phyloP scores from a whole-genome alignment of 1,284 basidiomycete genomes.

The Microbotryum saponariae region DNA sequence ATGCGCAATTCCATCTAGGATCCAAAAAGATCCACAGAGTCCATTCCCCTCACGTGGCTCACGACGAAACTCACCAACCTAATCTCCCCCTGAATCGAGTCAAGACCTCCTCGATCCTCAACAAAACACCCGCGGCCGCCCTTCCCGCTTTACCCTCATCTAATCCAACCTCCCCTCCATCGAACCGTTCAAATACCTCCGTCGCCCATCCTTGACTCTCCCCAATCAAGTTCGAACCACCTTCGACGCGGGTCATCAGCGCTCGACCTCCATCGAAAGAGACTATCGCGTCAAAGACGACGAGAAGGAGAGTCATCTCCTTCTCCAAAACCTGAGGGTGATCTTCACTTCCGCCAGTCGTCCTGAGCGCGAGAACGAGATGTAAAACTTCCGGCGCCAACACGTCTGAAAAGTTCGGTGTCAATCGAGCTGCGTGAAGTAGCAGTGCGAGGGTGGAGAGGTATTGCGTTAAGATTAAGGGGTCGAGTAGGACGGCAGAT shows the following conservation, averaged over 20 bases:
- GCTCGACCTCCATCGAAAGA: slow-evolving; percentile 68
- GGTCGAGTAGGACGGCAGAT: slow-evolving; percentile 65
- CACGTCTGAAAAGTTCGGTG: slow-evolving; percentile 67
- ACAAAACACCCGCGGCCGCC: slow-evolving; percentile 66
- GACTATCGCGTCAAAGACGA: slow-evolving; percentile 64
- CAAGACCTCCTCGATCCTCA: slow-evolving; percentile 69
- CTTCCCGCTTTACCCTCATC: slow-evolving; percentile 59
- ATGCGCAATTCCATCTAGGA: too few species aligned
- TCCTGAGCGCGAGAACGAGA: slow-evolving; percentile 55
- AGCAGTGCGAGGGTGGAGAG: slow-evolving; percentile 71
- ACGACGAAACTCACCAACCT: slow-evolving; percentile 28
- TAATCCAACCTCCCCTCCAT: slow-evolving; percentile 51
- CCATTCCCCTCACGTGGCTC: too few species aligned
- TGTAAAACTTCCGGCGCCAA: slow-evolving; percentile 73
- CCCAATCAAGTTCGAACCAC: slow-evolving; percentile 57
- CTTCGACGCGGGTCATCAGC: slow-evolving; percentile 51
- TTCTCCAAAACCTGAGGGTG: slow-evolving; percentile 65
- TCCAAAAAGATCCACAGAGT: too few species aligned
- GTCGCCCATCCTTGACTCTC: slow-evolving; percentile 73
- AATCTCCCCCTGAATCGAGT: slow-evolving; percentile 67
- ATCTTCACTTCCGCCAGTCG: slow-evolving; percentile 38
- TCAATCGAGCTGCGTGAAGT: slow-evolving; percentile 68
- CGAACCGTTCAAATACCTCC: slow-evolving; percentile 57
- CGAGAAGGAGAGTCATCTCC: slow-evolving; percentile 66
- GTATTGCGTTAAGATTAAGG: slow-evolving; percentile 64